Evolutionary conservation across 2,329 filamentous ascomycete genomes (phyloP).

Genomic region (Alternaria burnsii): DNA sequence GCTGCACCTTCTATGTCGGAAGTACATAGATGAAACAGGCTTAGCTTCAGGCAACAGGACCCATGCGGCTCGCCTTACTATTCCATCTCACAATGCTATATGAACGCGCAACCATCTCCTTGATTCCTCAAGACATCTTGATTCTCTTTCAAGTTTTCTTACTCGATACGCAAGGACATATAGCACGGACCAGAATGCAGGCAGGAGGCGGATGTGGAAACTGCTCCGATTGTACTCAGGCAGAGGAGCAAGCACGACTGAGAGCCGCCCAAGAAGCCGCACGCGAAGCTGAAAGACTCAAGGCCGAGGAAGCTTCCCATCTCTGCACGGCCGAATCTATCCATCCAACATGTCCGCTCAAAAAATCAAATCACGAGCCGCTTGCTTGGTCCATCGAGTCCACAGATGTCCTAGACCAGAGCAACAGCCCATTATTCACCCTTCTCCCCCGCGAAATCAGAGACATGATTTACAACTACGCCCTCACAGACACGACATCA

Average conservation of each 20-base stretch:
- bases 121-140: neutral
- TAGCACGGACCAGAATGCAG: neutral
- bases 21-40: neutral
- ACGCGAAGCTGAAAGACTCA: neutral
- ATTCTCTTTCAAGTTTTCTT: neutral
- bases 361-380: conserved; percentile 16
- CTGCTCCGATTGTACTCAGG: neutral
- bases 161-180: neutral
- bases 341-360: neutral
- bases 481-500: conserved; percentile 18
- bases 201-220: neutral
- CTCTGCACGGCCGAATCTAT: neutral
- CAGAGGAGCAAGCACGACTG: neutral
- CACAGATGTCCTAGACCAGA: conserved; percentile 9
- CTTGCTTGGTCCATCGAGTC: conserved; percentile 27
- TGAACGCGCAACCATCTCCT: neutral
- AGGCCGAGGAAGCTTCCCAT: neutral
- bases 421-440: conserved; percentile 19
- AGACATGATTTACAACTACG: conserved; percentile 27
- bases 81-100: neutral
- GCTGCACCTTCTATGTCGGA: neutral
- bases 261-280: neutral
- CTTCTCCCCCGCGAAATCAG: conserved; percentile 27
- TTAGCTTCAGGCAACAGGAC: neutral
- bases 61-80: neutral